A percentile compares a stretch with the other conserved stretches of the same genome.
phyloP scores from a whole-genome alignment of 2,329 filamentous ascomycete genomes.

The Aspergillus eucalypticola region DNA sequence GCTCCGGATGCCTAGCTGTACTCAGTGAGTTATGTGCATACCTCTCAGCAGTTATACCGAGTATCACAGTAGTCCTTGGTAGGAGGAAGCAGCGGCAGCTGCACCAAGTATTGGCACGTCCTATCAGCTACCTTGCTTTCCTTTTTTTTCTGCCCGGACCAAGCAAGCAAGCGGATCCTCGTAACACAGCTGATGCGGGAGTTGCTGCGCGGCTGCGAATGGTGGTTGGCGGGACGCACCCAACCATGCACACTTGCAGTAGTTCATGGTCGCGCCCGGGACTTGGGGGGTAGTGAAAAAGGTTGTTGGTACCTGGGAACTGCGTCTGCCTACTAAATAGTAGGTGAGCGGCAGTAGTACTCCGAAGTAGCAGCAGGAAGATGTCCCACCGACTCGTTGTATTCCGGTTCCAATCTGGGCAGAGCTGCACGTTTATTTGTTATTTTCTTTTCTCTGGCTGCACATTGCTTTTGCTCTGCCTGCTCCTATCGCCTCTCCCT shows the following conservation, averaged over 20 bases:
- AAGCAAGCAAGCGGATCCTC: slow-evolving; percentile 1
- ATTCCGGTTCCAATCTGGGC: background rate
- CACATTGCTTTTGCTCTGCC: background rate
- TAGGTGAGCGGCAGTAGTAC: background rate
- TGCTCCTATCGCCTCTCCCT: slow-evolving; percentile 1
- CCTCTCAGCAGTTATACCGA: background rate
- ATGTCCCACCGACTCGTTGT: background rate
- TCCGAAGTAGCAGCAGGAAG: background rate
- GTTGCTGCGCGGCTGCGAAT: slow-evolving; percentile 11
- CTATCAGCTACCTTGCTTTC: background rate
- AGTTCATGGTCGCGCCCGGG: slow-evolving; percentile 14
- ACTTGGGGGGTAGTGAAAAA: slow-evolving; percentile 1
- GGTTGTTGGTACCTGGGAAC: background rate
- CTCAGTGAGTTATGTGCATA: background rate
- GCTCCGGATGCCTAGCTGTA: background rate
- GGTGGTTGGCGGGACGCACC: slow-evolving; percentile 18
- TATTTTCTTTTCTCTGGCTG: slow-evolving; percentile 5
- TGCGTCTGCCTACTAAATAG: background rate
- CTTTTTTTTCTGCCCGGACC: background rate
- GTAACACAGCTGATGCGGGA: slow-evolving; percentile 5
- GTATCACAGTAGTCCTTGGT: no score
- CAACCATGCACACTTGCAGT: slow-evolving; percentile 24
- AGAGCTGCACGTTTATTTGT: slow-evolving; percentile 20
- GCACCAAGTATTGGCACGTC: background rate
- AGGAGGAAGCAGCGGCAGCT: background rate